phyloP scores from a whole-genome alignment of 2,329 filamentous ascomycete genomes.

The Xylariaceae sp. region DNA sequence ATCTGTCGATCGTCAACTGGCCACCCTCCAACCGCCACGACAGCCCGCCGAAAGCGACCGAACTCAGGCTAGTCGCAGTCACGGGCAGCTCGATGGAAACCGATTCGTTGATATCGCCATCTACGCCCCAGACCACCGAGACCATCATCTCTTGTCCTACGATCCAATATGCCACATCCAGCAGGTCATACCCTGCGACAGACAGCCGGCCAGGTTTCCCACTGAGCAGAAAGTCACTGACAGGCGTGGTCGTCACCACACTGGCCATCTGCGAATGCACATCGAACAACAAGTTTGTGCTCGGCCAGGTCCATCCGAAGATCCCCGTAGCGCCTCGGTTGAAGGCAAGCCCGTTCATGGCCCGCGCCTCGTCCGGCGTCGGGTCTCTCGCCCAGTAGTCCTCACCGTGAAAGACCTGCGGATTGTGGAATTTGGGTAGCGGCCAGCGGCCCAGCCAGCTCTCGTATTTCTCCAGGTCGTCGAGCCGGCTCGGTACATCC shows the following conservation, averaged over 20 bases:
- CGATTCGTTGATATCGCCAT: conserved; percentile 15
- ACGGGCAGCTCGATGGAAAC: conserved; percentile 21
- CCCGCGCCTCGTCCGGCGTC: conserved; percentile 41
- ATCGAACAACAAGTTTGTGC: conserved; percentile 34
- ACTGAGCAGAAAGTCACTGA: conserved; percentile 39
- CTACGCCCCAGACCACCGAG: conserved; percentile 36
- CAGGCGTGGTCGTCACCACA: conserved; percentile 36
- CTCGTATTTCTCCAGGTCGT: conserved; percentile 39
- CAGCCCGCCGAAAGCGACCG: conserved; percentile 26
- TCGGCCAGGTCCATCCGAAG: conserved; percentile 46
- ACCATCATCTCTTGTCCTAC: conserved; percentile 31
- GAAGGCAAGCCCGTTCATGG: conserved; percentile 44
- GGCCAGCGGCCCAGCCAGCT: conserved; percentile 41
- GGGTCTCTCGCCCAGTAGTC: conserved; percentile 48
- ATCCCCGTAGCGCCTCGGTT: conserved; percentile 45
- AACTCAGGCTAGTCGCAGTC: conserved; percentile 14
- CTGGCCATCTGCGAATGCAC: conserved; percentile 39
- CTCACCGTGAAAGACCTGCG: conserved; percentile 48
- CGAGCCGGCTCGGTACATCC: conserved; percentile 47
- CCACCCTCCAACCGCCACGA: conserved; percentile 23
- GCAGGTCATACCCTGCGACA: conserved; percentile 17
- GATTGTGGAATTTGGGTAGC: conserved; percentile 41
- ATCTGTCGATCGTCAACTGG: conserved; percentile 22
- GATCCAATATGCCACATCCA: conserved; percentile 39
- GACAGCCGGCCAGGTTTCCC: conserved; percentile 23